Conservation (phyloP, 129 eudicot species). For the Sambucus nigra region DNA sequence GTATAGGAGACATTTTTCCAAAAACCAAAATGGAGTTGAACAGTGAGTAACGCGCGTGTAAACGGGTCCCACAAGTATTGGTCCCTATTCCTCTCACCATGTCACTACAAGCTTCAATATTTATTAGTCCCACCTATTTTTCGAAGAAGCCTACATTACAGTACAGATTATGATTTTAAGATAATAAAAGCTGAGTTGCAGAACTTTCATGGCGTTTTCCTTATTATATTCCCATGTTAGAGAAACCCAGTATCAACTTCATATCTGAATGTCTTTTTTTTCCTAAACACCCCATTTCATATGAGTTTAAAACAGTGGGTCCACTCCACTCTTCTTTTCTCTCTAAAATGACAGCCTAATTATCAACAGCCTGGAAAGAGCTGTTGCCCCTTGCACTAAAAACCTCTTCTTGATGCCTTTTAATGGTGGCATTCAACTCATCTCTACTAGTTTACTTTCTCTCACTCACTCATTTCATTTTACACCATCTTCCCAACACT, state of each 20-base stretch:
- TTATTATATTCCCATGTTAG: slow-evolving; percentile 5
- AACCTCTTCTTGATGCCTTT: slow-evolving; percentile 24
- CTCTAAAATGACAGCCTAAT: slow-evolving; percentile 45
- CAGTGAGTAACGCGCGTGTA: too few species aligned
- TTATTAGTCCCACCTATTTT: too few species aligned
- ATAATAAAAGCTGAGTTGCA: too few species aligned
- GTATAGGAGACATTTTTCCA: too few species aligned
- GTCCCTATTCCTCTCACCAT: too few species aligned
- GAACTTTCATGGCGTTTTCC: too few species aligned
- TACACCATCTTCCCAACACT: not conserved
- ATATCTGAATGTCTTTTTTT: slow-evolving; percentile 20
- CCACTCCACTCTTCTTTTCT: slow-evolving; percentile 29
- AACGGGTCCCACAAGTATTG: too few species aligned
- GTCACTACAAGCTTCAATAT: too few species aligned
- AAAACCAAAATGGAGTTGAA: too few species aligned
- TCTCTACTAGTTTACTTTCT: slow-evolving; percentile 12
- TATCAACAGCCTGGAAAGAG: slow-evolving; percentile 98
- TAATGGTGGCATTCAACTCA: slow-evolving; percentile 16
- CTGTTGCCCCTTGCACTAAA: slow-evolving; percentile 41
- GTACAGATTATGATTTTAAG: too few species aligned
- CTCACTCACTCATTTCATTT: not conserved
- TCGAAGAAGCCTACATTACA: too few species aligned
- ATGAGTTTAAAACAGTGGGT: slow-evolving; percentile 36
- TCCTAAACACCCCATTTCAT: slow-evolving; percentile 26
- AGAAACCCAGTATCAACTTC: slow-evolving; percentile 19